Base-by-base conservation (phyloP, 2,329 filamentous ascomycete genomes). In the Colletotrichum chrysophilum region DNA sequence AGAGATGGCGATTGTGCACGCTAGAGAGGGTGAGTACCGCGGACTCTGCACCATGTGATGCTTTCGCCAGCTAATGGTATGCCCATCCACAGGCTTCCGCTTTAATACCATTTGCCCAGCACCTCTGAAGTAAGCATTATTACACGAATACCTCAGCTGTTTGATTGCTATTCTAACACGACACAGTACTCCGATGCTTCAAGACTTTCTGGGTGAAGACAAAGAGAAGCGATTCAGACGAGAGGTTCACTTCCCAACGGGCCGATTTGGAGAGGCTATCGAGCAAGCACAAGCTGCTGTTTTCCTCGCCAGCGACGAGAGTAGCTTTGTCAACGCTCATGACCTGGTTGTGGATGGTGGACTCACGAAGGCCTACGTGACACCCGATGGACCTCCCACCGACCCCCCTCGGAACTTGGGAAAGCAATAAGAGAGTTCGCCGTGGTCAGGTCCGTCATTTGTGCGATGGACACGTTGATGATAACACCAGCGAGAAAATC, bases 311-410 rank as follows among this genome's bases (percentile, higher is more conserved):
- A 96, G 93, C 78, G 95, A 98, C 79, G 95, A 98, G 88, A 93
- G 93, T 81, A 95, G 94, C 88, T 98, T 97, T 80, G 94, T 98
- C 81, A 98, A 97, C 78, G 96, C 94, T 9, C 94, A 92, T 74
- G 97, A 98, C 83, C 98, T 98, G 86, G 94, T 98, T 5, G 96
- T 98, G 28, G 97, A 98, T 81, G 97, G 97, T 74, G 96, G 96
- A 75, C 95, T 99, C 94, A 96, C 93, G 80, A 98, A 94, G 89
- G 95, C 96, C 60, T 98, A 98, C 84, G 92, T 94, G 34, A 94
- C 92, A 2, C 87, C 92, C 3, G 91, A 93, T 84, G 92, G 92
- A 4, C 87, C 89, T 18, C 82, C 91, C 30, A 62, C 58, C 10
- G 58, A 34, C 0, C 26, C 58, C n/a, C 30, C n/a, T 62, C 16